phyloP scores from a whole-genome alignment of 371 early-diverging fungal species.

The Polyrhizophydium stewartii region DNA sequence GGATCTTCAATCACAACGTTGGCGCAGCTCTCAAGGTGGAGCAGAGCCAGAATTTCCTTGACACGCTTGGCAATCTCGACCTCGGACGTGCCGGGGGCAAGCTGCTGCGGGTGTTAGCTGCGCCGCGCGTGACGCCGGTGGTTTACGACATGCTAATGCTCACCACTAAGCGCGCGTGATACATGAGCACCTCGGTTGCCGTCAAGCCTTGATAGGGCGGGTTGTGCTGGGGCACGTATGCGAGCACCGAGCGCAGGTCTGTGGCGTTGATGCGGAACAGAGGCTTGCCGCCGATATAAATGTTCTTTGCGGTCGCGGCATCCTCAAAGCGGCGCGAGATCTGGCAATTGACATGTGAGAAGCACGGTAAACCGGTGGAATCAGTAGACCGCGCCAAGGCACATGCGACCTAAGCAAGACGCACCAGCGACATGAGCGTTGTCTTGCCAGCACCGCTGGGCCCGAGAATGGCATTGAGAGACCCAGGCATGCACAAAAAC shows the following conservation, averaged over 20 bases:
- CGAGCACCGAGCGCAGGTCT: slow-evolving; percentile 12
- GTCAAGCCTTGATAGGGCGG: slow-evolving; percentile 23
- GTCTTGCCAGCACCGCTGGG: slow-evolving; percentile 24
- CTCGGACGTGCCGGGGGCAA: background rate
- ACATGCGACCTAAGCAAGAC: background rate
- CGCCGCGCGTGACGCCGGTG: background rate
- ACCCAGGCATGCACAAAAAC: slow-evolving; percentile 14
- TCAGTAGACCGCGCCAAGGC: too few species aligned
- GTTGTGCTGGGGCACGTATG: slow-evolving; percentile 20
- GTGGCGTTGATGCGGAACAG: slow-evolving; percentile 3
- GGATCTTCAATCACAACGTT: slow-evolving; percentile 15
- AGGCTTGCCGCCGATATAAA: slow-evolving; percentile 8
- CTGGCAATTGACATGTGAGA: too few species aligned
- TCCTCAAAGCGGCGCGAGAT: too few species aligned
- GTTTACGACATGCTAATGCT: too few species aligned
- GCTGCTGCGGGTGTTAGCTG: background rate
- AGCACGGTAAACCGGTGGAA: too few species aligned
- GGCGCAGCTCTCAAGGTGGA: slow-evolving; percentile 15
- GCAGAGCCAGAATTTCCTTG: slow-evolving; percentile 7
- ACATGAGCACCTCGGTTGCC: slow-evolving; percentile 18
- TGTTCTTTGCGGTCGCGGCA: background rate
- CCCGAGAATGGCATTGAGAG: slow-evolving; percentile 21
- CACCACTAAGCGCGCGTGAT: slow-evolving; percentile 15
- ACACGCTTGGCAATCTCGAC: slow-evolving; percentile 8
- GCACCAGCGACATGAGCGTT: slow-evolving; percentile 15